Conservation (phyloP, 129 eudicot species). For the Flaveria robusta region DNA sequence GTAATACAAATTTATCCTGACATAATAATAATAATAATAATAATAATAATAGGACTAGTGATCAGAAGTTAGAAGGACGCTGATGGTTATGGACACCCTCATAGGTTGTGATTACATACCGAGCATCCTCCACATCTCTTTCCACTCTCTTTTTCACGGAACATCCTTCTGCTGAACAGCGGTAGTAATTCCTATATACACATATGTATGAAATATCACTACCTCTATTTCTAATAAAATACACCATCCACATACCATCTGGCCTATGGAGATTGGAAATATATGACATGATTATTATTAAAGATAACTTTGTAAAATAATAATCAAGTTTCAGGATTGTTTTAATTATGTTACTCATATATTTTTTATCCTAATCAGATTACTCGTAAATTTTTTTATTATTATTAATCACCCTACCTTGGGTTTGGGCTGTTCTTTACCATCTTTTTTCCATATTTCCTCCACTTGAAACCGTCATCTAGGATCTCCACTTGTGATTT, state of each 20-base stretch:
- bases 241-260: neutral
- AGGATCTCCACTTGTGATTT: constrained; percentile 71
- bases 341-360: too few species aligned
- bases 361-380: too few species aligned
- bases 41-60: constrained; percentile 11
- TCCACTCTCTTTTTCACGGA: constrained; percentile 83
- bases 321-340: too few species aligned
- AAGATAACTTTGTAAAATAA: too few species aligned
- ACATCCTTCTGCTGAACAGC: constrained; percentile 77
- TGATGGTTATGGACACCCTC: constrained; percentile 78
- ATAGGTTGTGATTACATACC: constrained; percentile 72
- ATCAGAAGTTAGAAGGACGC: constrained; percentile 43
- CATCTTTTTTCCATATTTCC: constrained; percentile 96
- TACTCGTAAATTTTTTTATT: too few species aligned
- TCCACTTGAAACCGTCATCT: constrained; percentile 90
- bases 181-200: constrained; percentile 68
- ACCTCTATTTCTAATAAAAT: neutral
- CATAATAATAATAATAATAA: neutral
- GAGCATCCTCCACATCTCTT: constrained; percentile 64
- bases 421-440: constrained; percentile 96
- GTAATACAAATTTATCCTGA: neutral
- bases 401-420: constrained; percentile 50
- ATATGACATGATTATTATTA: neutral
- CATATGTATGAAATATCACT: neutral
- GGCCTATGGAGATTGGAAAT: neutral